Evolutionary conservation across 352 stramenopile species (phyloP), one percentile per base, ranked within the genome.

Genomic region (Phytophthora ramorum): DNA sequence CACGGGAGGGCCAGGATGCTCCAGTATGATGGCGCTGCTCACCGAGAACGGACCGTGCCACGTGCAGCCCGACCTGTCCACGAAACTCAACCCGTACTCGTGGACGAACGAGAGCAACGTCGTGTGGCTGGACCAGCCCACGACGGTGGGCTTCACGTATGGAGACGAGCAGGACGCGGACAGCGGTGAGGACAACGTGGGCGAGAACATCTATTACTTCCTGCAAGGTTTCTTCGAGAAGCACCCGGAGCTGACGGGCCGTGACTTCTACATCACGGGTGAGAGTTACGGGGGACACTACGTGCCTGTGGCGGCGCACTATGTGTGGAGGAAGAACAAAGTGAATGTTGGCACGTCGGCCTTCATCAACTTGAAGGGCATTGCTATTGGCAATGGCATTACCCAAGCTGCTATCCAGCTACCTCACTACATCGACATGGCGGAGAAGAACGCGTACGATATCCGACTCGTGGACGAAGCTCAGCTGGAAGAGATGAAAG

Each of bases 251-350:
- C 71, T 93, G n/a, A 24, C 67, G 2, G 73, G 63, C 24, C 78
- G 78, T 3, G 71, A 81, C 22, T 85, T 92, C 32, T 93, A 84
- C 74, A 76, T 91, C 45, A 85, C 81, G 13, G 85, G 85, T 14
- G 82, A 93, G 68, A 90, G 76, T 52, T 93, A 91, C 38, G 85
- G 60, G 6, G 82, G 82, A 7, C 85, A 93, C 50, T 91, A 87
- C 56, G 78, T 90, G 0, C 85, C 82, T 22, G 84, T 68, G 10
- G 73, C 66, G 2, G 80, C 82, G 4, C 78, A 88, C 37, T 86
- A 85, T 44, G 76, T 92, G 19, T 85, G 68, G 65, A 13, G 79
- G 46, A 46, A 76, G 64, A 92, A 93, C 64, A 76, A 79, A 45
- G 16, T 46, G 19, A 68, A 57, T 30, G 44, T 55, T 35, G 56